Evolutionary conservation across 2,329 filamentous ascomycete species (phyloP), one percentile per base, ranked within the genome.

Genomic region (Coniella lustricola): DNA sequence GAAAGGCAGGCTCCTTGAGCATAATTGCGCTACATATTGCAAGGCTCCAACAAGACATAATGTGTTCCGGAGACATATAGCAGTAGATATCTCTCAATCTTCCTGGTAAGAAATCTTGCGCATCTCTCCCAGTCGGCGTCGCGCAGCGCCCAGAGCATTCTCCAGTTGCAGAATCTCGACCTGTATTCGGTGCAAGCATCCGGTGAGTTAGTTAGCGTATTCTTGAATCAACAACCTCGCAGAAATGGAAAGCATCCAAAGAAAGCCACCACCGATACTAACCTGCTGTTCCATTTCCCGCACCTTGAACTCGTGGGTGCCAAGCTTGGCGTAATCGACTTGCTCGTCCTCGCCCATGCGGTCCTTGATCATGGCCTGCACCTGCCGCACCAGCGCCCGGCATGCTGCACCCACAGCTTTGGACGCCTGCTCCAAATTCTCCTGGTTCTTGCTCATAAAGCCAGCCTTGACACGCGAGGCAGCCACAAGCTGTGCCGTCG

Each of bases 281-380:
- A 95, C 90, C 87, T 98, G 93, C 65, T 98, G 93, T 72, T 98
- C 93, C 93, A 98, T 98, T 72, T 98, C 90, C 59, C 85, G 80
- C 44, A 96, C 90, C 77, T 98, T 98, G 76, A 98, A 97, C 71
- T 98, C 93, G 68, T 96, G 91, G 29, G 85, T 82, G 54, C 87
- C 90, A 40, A 98, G 73, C 71, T 90, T 87, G 37, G 78, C 75
- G 68, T 97, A 98, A 66, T 98, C 93, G 18, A 94, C 82, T 44
- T 79, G 74, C 47, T 95, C 90, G 32, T 91, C 88, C 37, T 89
- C 88, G 54, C 79, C 77, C 64, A 87, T 83, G 61, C 88, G 83
- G 67, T 94, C 85, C 64, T 87, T 85, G 67, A 98, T 97, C 71
- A 98, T 91, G 59, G 76, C 81, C 72, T 97, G 93, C 25, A 98